A percentile compares a stretch with the other conserved stretches of the same genome.
phyloP scores from a whole-genome alignment of 1,139 yeast species.

The Candida buenavistaensis region DNA sequence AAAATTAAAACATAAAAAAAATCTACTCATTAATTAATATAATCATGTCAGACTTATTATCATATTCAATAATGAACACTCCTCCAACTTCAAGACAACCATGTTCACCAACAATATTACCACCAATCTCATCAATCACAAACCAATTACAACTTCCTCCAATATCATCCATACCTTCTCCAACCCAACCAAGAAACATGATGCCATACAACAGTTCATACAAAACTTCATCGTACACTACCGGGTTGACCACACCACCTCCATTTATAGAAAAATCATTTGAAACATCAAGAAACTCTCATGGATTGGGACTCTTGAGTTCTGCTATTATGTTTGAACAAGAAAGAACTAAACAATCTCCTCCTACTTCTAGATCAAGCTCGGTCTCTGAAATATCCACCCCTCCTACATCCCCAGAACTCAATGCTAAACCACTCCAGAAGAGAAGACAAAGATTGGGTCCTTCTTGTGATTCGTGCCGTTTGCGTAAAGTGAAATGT shows the following conservation, averaged over 20 bases:
- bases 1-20: no score
- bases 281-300: conserved; percentile 12
- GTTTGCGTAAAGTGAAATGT: conserved; percentile 73
- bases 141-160: conserved; percentile 7
- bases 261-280: conserved; percentile 2
- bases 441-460: conserved; percentile 66
- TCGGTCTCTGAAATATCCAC: conserved; percentile 1
- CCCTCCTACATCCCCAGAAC: conserved; percentile 1
- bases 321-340: conserved; percentile 14
- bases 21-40: no score
- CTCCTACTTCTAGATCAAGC: neutral
- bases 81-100: conserved; percentile 1
- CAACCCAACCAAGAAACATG: no score
- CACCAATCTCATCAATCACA: conserved; percentile 11
- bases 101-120: conserved; percentile 8
- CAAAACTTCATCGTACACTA: neutral
- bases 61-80: conserved; percentile 36
- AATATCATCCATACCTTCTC: conserved; percentile 4
- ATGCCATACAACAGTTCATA: conserved; percentile 3
- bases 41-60: conserved; percentile 25
- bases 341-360: conserved; percentile 3
- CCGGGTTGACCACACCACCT: conserved; percentile 7
- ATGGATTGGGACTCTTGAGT: conserved; percentile 17
- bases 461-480: conserved; percentile 73
- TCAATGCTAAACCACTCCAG: conserved; percentile 1